Evolutionary conservation across 805 yeast genomes (phyloP).

Genomic region (Candida sithepensis): DNA sequence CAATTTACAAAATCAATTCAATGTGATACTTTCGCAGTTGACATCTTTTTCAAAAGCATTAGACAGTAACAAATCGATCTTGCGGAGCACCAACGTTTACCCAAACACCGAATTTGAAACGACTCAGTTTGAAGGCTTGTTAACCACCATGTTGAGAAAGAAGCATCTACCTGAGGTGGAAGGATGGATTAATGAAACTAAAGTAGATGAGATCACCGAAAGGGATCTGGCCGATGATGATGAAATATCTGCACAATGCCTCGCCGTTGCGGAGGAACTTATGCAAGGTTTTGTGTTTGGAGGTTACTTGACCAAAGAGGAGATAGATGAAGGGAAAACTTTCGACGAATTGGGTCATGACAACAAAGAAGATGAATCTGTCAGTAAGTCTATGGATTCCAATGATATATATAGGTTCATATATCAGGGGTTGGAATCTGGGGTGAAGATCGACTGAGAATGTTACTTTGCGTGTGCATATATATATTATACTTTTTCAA

Average conservation of each 20-base stretch:
- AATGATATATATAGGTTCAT: slow-evolving; percentile 42
- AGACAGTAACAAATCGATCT: slow-evolving; percentile 52
- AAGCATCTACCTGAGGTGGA: slow-evolving; percentile 88
- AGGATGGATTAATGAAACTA: slow-evolving; percentile 62
- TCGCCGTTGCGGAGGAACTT: slow-evolving; percentile 47
- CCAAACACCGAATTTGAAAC: slow-evolving; percentile 87
- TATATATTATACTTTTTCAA: background rate
- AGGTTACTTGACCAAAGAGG: slow-evolving; percentile 56
- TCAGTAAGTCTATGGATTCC: slow-evolving; percentile 25
- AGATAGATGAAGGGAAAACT: slow-evolving; percentile 31
- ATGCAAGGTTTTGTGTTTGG: slow-evolving; percentile 57
- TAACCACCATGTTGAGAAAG: slow-evolving; percentile 82
- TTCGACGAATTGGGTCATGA: slow-evolving; percentile 31
- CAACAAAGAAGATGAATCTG: slow-evolving; percentile 5
- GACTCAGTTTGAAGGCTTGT: slow-evolving; percentile 73
- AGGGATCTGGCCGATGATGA: slow-evolving; percentile 42
- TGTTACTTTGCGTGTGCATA: background rate
- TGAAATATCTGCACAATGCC: slow-evolving; percentile 68
- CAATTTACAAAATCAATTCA: slow-evolving; percentile 78
- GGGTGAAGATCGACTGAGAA: slow-evolving; percentile 1
- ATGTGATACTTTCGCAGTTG: slow-evolving; percentile 77
- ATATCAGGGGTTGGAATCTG: slow-evolving; percentile 39
- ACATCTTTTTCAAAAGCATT: slow-evolving; percentile 71
- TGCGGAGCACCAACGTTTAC: slow-evolving; percentile 69
- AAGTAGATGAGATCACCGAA: background rate